phyloP scores from a whole-genome alignment of 305 asterid species.

The Fraxinus ornus region DNA sequence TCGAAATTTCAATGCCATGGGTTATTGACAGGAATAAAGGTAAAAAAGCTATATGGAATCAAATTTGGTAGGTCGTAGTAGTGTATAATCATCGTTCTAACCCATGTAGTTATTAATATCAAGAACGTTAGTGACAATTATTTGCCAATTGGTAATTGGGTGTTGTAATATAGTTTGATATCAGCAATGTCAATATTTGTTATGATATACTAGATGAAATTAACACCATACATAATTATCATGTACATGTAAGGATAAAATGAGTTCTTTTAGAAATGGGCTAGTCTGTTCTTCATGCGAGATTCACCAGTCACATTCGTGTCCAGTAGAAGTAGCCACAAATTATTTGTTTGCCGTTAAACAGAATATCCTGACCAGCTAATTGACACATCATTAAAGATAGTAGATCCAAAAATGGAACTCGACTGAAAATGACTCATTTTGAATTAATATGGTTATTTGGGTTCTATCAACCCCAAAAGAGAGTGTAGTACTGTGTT shows the following conservation, averaged over 20 bases:
- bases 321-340: background rate
- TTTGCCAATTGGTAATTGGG: background rate
- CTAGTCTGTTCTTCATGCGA: background rate
- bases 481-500: background rate
- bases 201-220: background rate
- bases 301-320: background rate
- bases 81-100: background rate
- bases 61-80: background rate
- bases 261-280: background rate
- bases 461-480: background rate
- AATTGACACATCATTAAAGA: background rate
- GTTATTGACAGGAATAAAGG: background rate
- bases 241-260: background rate
- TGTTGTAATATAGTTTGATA: background rate
- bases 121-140: background rate
- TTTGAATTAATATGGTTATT: background rate
- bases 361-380: background rate
- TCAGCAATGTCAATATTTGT: background rate
- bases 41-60: background rate
- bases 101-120: background rate
- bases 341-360: background rate
- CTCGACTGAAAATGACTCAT: background rate
- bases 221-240: background rate
- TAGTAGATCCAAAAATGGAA: background rate
- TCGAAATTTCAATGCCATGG: background rate